Evolutionary conservation across 306 rosid genomes (phyloP).

Genomic region (Lathyrus aphaca): DNA sequence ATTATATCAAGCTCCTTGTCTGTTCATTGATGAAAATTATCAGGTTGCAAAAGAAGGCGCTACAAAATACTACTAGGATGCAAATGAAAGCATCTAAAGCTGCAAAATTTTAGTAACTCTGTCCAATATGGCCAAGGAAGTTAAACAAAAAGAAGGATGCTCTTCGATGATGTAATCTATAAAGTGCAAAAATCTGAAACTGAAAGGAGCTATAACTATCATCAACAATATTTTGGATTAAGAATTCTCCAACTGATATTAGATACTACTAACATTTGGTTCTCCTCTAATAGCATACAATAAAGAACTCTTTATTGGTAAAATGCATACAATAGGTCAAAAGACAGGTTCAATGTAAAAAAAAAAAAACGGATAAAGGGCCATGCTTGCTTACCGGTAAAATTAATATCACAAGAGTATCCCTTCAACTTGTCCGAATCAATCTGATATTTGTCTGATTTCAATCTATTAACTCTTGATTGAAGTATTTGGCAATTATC

Average conservation of each 20-base stretch:
- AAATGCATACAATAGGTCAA: conserved; percentile 25
- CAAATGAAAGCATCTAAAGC: neutral
- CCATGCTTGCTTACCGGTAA: conserved; percentile 58
- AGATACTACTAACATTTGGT: neutral
- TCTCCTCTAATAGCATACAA: neutral
- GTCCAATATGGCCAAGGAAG: conserved; percentile 5
- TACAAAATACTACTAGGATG: neutral
- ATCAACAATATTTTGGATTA: conserved; percentile 3
- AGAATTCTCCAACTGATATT: conserved; percentile 3
- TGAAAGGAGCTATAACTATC: neutral
- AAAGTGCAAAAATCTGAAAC: neutral
- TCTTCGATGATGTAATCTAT: neutral
- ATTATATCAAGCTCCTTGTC: conserved; percentile 91
- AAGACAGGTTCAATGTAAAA: conserved; percentile 14
- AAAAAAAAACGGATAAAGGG: neutral
- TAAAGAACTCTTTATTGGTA: neutral
- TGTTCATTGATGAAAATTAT: conserved; percentile 43
- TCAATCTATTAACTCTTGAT: conserved; percentile 86
- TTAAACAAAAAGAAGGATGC: neutral
- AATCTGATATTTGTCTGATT: conserved; percentile 69
- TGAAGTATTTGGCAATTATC: conserved; percentile 96
- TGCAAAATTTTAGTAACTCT: conserved; percentile 4
- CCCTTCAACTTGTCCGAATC: conserved; percentile 61
- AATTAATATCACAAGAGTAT: conserved; percentile 57
- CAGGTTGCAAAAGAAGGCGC: neutral